Percentiles rank a stretch among this genome's conserved stretches.
phyloP scores from a whole-genome alignment of 2,329 filamentous ascomycete genomes.

The Pseudogymnoascus pannorum region DNA sequence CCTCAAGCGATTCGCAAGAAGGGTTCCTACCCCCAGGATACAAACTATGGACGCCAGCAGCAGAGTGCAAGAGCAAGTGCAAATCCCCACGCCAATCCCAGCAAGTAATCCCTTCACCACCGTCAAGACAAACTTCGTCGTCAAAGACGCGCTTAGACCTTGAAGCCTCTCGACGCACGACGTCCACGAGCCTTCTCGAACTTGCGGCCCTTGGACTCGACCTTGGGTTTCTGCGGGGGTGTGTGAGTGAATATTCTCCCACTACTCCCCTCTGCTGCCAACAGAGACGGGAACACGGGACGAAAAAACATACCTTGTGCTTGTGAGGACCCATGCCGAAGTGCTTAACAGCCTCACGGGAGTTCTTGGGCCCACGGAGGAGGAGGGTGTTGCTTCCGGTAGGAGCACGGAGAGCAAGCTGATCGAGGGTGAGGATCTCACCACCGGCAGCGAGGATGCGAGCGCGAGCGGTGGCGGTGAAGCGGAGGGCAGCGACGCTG shows the following conservation, averaged over 20 bases:
- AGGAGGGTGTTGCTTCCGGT: conserved; percentile 96
- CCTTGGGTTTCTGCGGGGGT: conserved; percentile 73
- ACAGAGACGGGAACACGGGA: neutral
- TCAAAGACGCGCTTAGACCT: conserved; percentile 66
- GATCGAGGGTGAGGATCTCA: conserved; percentile 91
- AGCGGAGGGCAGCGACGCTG: conserved; percentile 87
- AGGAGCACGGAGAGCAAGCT: conserved; percentile 89
- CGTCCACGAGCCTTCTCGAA: conserved; percentile 99
- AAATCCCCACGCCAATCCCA: neutral
- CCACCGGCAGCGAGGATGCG: conserved; percentile 90
- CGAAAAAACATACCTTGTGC: conserved; percentile 66
- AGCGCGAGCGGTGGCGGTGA: conserved; percentile 92
- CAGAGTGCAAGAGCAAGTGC: conserved; percentile 1
- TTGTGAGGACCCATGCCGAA: conserved; percentile 98
- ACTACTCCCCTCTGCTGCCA: neutral
- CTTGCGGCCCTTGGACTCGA: conserved; percentile 98
- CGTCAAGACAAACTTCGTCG: neutral
- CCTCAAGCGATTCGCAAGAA: neutral
- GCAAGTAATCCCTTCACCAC: neutral
- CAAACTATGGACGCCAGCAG: conserved; percentile 4
- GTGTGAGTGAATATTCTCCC: conserved; percentile 29
- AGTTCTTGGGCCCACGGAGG: conserved; percentile 96
- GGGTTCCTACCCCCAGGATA: neutral
- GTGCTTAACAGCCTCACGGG: conserved; percentile 97
- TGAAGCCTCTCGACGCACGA: conserved; percentile 98